Evolutionary conservation across 192 early-diverging fungal genomes (phyloP).

Genomic region (Chytriomyces sp.): DNA sequence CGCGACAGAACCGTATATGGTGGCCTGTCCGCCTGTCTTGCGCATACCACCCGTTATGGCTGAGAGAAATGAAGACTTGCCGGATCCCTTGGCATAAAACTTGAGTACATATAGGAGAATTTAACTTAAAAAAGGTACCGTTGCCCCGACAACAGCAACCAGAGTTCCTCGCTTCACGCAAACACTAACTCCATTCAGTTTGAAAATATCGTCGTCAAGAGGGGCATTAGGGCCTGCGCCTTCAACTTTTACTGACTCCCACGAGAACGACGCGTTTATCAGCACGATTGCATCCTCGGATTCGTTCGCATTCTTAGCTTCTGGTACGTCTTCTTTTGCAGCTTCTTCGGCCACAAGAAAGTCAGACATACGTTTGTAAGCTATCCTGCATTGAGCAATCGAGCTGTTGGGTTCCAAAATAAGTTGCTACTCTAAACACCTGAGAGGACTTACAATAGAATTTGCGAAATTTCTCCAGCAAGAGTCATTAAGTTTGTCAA

Average conservation of each 20-base stretch:
- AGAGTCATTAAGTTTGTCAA: conserved; percentile 60
- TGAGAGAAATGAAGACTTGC: conserved; percentile 43
- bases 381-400: conserved; percentile 1
- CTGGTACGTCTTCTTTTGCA: conserved; percentile 7
- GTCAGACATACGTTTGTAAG: conserved; percentile 32
- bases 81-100: too few relatives aligned
- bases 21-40: conserved; percentile 25
- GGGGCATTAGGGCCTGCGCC: neutral
- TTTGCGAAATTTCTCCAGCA: conserved; percentile 48
- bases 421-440: neutral
- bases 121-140: too few relatives aligned
- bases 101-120: too few relatives aligned
- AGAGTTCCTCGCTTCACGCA: conserved; percentile 2
- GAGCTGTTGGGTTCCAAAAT: neutral
- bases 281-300: conserved; percentile 1
- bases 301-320: neutral
- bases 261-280: conserved; percentile 23
- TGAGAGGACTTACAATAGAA: conserved; percentile 32
- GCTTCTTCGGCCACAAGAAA: conserved; percentile 34
- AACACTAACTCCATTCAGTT: neutral
- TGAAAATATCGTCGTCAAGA: conserved; percentile 3
- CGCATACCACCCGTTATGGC: conserved; percentile 45
- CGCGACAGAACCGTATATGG: conserved; percentile 23
- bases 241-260: neutral
- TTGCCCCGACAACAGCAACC: conserved; percentile 26